Evolutionary conservation across 331 rosid genomes (phyloP).

Genomic region (Prunus yedoensis): DNA sequence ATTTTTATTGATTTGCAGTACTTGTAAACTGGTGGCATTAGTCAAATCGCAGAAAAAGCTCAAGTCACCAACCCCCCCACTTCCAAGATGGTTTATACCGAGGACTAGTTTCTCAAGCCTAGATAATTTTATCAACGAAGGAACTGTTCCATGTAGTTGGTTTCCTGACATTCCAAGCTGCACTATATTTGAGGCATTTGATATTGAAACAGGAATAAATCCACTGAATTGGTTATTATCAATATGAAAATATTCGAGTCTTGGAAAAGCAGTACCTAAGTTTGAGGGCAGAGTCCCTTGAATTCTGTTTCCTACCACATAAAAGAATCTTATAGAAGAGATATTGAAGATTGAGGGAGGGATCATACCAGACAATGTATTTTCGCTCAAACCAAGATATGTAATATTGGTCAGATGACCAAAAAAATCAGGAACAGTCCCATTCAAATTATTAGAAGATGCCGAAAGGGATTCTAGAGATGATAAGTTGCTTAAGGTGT

Average conservation of each 20-base stretch:
- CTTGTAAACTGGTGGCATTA: background rate
- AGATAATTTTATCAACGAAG: background rate
- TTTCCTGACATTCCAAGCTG: rapidly evolving
- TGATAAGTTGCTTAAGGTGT: constrained; percentile 4
- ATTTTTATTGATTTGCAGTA: background rate
- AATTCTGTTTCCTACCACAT: background rate
- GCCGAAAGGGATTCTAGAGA: background rate
- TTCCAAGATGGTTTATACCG: background rate
- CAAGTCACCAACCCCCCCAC: background rate
- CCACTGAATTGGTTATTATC: background rate
- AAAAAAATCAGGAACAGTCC: background rate
- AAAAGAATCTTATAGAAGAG: background rate
- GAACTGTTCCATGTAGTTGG: background rate
- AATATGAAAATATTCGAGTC: background rate
- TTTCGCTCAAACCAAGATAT: background rate
- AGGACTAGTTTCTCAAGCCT: background rate
- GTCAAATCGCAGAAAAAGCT: background rate
- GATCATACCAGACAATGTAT: background rate
- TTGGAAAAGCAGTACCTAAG: too few species aligned
- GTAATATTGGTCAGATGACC: background rate
- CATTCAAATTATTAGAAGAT: background rate
- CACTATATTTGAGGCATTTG: background rate
- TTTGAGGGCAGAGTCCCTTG: background rate
- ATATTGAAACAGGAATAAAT: constrained; percentile 7
- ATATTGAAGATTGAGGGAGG: background rate